Conservation (phyloP, 2,329 filamentous ascomycete genomes). For the Colletotrichum gigasporum region DNA sequence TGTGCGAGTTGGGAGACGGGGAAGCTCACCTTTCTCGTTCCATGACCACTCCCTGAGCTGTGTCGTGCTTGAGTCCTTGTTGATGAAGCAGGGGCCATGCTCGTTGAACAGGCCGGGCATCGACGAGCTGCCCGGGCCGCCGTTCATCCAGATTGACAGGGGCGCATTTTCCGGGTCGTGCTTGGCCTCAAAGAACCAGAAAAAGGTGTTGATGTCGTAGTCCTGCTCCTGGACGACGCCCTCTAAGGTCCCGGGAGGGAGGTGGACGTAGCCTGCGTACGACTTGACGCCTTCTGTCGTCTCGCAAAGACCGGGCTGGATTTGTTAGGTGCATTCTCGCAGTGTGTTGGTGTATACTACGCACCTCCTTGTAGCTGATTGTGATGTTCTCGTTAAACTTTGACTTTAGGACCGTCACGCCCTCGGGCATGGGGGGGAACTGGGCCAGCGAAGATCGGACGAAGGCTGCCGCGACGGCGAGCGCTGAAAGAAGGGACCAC, state of each 20-base stretch:
- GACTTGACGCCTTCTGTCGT: slow-evolving; percentile 65
- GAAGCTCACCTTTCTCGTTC: slow-evolving; percentile 57
- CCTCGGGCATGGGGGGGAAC: slow-evolving; percentile 36
- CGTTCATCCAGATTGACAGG: slow-evolving; percentile 67
- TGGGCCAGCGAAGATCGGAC: slow-evolving; percentile 31
- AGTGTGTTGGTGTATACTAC: slow-evolving; percentile 1
- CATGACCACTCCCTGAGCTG: slow-evolving; percentile 66
- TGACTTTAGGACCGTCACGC: slow-evolving; percentile 58
- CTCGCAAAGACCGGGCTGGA: slow-evolving; percentile 63
- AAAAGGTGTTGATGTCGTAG: slow-evolving; percentile 57
- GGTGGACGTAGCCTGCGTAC: slow-evolving; percentile 68
- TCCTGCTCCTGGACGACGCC: slow-evolving; percentile 48
- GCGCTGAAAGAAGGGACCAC: not conserved
- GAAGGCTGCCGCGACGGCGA: slow-evolving; percentile 39
- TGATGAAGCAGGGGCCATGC: slow-evolving; percentile 63
- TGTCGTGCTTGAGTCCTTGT: slow-evolving; percentile 58
- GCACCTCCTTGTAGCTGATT: slow-evolving; percentile 66
- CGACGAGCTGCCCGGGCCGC: slow-evolving; percentile 65
- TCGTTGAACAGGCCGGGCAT: slow-evolving; percentile 62
- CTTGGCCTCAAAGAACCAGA: slow-evolving; percentile 44
- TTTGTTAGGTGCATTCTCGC: not conserved
- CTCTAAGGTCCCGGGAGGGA: slow-evolving; percentile 49
- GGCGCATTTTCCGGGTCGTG: slow-evolving; percentile 40
- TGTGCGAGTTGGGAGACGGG: not conserved
- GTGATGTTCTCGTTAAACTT: slow-evolving; percentile 67